Conservation (phyloP, 2,329 filamentous ascomycete species). For the Pyrenophora teres region DNA sequence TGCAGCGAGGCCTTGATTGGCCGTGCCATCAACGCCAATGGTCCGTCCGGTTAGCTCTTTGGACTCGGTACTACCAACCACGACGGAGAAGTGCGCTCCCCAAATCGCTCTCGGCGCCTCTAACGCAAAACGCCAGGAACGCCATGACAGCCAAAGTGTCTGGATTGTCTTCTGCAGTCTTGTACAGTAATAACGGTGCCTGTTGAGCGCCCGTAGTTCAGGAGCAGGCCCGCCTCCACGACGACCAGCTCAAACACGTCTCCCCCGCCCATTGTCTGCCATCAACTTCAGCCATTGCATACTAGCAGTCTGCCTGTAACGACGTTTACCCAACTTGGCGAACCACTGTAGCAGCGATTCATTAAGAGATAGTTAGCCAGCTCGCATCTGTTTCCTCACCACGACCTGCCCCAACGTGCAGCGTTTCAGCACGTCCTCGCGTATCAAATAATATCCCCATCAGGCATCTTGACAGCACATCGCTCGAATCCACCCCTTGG, state of each 20-base stretch:
- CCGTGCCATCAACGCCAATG: conserved; percentile 24
- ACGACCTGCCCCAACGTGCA: conserved; percentile 33
- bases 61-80: conserved; percentile 41
- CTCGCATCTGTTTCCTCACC: conserved; percentile 12
- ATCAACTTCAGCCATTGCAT: conserved; percentile 17
- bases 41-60: background rate
- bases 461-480: conserved; percentile 13
- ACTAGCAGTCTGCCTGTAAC: conserved; percentile 22
- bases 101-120: conserved; percentile 37
- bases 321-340: conserved; percentile 10
- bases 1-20: conserved; percentile 34
- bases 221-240: conserved; percentile 17
- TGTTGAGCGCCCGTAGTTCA: conserved; percentile 12
- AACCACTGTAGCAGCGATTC: conserved; percentile 12
- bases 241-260: conserved; percentile 17
- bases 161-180: too few species aligned
- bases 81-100: conserved; percentile 31
- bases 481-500: conserved; percentile 11
- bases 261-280: conserved; percentile 27
- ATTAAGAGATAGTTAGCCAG: conserved; percentile 12
- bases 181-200: too few species aligned
- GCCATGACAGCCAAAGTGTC: background rate
- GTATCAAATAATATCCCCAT: conserved; percentile 30
- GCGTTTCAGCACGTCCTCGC: conserved; percentile 41
- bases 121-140: conserved; percentile 24